Evolutionary conservation across 139 green algal genomes (phyloP), one percentile per base, ranked within the genome.

Genomic region (Chlorokybus atmophyticus): DNA sequence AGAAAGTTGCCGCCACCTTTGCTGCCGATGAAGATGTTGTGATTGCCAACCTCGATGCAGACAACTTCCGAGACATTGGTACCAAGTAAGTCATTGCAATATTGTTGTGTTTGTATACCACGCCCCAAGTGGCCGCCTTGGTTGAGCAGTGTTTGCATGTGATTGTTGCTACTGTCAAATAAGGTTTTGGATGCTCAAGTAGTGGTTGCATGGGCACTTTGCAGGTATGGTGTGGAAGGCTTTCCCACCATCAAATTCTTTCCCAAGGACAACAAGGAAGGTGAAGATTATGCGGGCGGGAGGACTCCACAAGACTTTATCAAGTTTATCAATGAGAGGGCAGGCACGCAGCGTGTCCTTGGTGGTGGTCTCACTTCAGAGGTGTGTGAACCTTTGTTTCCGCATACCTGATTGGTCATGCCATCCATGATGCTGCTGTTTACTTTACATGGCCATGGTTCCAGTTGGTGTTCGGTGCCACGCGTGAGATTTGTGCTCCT

Each of bases 161-260:
- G n/a, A n/a, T n/a, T n/a, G n/a, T n/a, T n/a, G n/a, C n/a, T n/a
- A n/a, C n/a, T n/a, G n/a, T n/a, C n/a, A n/a, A n/a, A n/a, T n/a
- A n/a, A n/a, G n/a, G n/a, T n/a, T n/a, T n/a, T n/a, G n/a, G n/a
- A n/a, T n/a, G n/a, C n/a, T n/a, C n/a, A n/a, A 44, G 14, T 44
- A 23, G 38, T 44, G 14, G 17, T 44, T 44, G 14, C 38, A 23
- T 44, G 38, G 6, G 10, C 19, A 51, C 40, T 3, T 60, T 28
- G 14, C 62, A 70, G 56, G 24, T 70, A 49, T 58, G 62, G 62
- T 19, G 62, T 70, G 26, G 40, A 38, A 8, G 62, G 62, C 28
- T 70, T 70, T 39, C 62, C 62, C 29, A 70, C 62, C 4, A 48
- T 70, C 42, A 70, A 68, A 47, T 70, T 30, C 19, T 70, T 68